Evolutionary conservation across 1,139 yeast genomes (phyloP).

Genomic region (Candida sanyaensis): DNA sequence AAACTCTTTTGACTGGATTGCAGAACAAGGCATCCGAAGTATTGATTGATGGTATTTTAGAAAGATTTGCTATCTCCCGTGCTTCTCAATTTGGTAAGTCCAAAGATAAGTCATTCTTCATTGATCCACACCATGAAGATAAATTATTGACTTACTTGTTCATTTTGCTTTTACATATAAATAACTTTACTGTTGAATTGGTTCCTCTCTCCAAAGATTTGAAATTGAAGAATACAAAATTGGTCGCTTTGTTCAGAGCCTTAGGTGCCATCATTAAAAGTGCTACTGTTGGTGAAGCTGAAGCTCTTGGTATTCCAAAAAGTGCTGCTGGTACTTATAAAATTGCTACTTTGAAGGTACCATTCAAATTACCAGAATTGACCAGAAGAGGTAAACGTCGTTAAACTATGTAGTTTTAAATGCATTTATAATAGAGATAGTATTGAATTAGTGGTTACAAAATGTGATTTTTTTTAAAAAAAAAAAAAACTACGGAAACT

Average conservation of each 20-base stretch:
- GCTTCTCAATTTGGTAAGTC: conserved; percentile 71
- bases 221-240: conserved; percentile 75
- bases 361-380: conserved; percentile 86
- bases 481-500: too few species aligned
- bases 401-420: conserved; percentile 1
- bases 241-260: conserved; percentile 70
- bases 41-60: conserved; percentile 71
- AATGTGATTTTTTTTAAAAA: too few species aligned
- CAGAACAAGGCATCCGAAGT: conserved; percentile 67
- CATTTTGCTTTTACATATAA: conserved; percentile 72
- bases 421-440: too few species aligned
- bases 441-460: too few species aligned
- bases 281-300: conserved; percentile 79
- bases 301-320: conserved; percentile 76
- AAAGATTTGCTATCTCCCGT: conserved; percentile 66
- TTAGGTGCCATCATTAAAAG: conserved; percentile 81
- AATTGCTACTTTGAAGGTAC: conserved; percentile 82
- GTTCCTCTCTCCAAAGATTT: conserved; percentile 85
- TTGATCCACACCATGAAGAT: conserved; percentile 89
- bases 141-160: conserved; percentile 79
- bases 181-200: conserved; percentile 72
- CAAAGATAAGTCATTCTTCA: conserved; percentile 68
- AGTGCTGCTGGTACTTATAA: conserved; percentile 67
- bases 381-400: conserved; percentile 51
- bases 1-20: conserved; percentile 59